Conservation (phyloP, 2,329 filamentous ascomycete species). For the Spiromastix sp. region DNA sequence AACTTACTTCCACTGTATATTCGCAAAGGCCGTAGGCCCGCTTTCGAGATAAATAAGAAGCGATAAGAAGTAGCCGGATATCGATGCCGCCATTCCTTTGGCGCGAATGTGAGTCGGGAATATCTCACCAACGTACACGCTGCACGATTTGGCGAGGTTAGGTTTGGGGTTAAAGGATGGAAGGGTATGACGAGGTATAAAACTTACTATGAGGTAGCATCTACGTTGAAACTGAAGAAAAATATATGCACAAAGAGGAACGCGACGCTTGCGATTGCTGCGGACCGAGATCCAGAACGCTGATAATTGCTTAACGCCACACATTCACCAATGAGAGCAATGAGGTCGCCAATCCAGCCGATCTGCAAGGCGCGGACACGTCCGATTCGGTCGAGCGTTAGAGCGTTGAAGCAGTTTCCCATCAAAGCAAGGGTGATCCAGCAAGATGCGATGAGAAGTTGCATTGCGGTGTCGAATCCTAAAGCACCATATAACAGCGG, state of each 20-base stretch:
- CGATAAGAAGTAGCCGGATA: neutral
- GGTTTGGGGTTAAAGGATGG: neutral
- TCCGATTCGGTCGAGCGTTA: conserved; percentile 19
- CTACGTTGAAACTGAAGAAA: neutral
- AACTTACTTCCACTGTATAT: neutral
- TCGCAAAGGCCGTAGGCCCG: neutral
- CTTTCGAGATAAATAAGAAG: neutral
- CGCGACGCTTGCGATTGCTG: conserved; percentile 10
- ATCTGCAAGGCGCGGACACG: conserved; percentile 13
- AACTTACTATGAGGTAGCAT: neutral
- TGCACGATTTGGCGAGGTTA: neutral
- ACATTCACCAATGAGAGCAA: conserved; percentile 9
- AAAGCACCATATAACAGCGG: neutral
- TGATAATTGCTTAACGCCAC: conserved; percentile 8
- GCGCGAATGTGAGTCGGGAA: conserved; percentile 1
- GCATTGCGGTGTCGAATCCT: neutral
- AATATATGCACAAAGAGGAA: neutral
- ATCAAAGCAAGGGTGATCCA: conserved; percentile 18
- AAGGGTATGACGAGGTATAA: neutral
- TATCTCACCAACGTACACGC: too few species aligned
- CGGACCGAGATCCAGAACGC: conserved; percentile 5
- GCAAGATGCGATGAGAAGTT: conserved; percentile 6
- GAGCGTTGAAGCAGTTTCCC: conserved; percentile 19
- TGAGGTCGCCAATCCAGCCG: conserved; percentile 7
- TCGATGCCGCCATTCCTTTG: neutral